phyloP scores from a whole-genome alignment of 2,329 filamentous ascomycete genomes.

The Pestalotiopsis sp. region DNA sequence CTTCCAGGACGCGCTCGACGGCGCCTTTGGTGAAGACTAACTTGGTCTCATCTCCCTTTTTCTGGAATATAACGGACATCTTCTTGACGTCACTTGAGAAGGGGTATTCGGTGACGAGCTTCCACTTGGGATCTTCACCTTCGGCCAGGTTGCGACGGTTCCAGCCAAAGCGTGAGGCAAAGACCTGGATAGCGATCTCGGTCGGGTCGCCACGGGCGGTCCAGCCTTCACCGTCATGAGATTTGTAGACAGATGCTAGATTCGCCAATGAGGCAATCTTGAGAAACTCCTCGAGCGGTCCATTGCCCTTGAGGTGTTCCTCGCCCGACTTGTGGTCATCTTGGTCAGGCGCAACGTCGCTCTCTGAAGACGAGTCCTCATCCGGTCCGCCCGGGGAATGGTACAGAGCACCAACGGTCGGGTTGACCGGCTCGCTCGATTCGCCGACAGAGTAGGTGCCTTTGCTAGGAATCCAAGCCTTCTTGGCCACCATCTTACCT shows the following conservation, averaged over 20 bases:
- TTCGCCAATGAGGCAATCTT: conserved; percentile 60
- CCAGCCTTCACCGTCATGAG: conserved; percentile 47
- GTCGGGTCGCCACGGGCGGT: conserved; percentile 65
- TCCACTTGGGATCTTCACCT: conserved; percentile 50
- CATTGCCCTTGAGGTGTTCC: conserved; percentile 42
- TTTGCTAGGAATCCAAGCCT: conserved; percentile 58
- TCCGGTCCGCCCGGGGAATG: conserved; percentile 37
- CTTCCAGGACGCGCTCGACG: conserved; percentile 65
- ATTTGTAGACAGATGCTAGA: conserved; percentile 46
- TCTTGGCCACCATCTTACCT: conserved; percentile 63
- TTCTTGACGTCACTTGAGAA: conserved; percentile 74
- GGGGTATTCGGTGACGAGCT: conserved; percentile 63
- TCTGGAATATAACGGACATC: conserved; percentile 68
- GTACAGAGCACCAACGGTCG: conserved; percentile 49
- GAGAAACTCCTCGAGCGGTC: conserved; percentile 52
- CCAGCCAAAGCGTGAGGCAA: conserved; percentile 65
- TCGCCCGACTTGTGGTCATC: conserved; percentile 21
- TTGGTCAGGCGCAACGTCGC: conserved; percentile 2
- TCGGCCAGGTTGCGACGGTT: conserved; percentile 51
- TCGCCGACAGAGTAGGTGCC: conserved; percentile 59
- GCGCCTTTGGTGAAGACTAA: conserved; percentile 60
- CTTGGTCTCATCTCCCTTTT: conserved; percentile 33
- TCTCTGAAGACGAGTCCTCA: conserved; percentile 24
- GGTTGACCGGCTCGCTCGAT: conserved; percentile 57
- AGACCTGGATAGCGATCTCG: conserved; percentile 72